A percentile compares a stretch with the other conserved stretches of the same genome.
Conservation (phyloP, 495 filamentous ascomycete species). For the Xylaria castorea region DNA sequence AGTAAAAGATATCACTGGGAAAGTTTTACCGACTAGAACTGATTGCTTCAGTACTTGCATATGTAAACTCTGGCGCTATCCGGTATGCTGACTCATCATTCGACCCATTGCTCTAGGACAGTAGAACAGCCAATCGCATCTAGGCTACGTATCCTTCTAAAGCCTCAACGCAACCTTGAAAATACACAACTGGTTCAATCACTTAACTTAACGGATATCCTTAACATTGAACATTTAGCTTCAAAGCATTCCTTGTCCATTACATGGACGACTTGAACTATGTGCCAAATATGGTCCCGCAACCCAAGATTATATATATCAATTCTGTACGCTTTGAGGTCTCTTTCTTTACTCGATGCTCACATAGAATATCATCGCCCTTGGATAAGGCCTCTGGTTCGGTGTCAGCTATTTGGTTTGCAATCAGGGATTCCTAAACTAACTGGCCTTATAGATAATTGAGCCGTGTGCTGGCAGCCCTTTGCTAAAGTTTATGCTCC, state of each 20-base stretch:
- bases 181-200: too few species aligned
- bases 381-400: background rate
- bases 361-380: background rate
- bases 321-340: background rate
- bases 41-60: background rate
- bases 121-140: too few species aligned
- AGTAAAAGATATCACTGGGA: background rate
- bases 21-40: background rate
- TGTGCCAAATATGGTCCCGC: background rate
- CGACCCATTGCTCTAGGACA: background rate
- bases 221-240: too few species aligned
- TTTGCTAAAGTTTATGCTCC: background rate
- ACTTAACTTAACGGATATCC: too few species aligned
- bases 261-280: background rate
- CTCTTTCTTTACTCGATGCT: background rate
- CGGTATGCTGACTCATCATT: background rate
- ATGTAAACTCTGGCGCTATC: background rate
- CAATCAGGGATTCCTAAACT: background rate
- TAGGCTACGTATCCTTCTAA: too few species aligned
- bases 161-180: too few species aligned
- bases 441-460: background rate
- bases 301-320: background rate
- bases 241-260: background rate
- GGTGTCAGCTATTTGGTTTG: background rate
- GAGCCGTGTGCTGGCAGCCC: conserved; percentile 7